Base-by-base conservation (phyloP, 2,329 filamentous ascomycete genomes). In the Corynespora cassiicola region DNA sequence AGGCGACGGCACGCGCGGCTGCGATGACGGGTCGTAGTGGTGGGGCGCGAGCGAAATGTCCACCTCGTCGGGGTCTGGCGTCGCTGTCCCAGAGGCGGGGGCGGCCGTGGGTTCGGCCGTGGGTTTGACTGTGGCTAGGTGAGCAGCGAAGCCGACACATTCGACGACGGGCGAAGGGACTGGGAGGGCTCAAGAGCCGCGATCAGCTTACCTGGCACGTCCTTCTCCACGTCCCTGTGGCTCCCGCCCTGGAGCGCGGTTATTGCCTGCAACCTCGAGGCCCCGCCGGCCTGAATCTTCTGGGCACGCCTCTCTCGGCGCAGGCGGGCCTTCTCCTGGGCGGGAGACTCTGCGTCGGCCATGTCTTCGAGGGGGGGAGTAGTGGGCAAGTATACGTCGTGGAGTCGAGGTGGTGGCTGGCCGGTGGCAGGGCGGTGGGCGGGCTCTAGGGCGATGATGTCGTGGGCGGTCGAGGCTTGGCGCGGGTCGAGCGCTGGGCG, bases 1-100 rank as follows among this genome's bases (percentile, higher is more conserved):
- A 4, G 62, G 64, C 54, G 34, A 61, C 6, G 65, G 61, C 2
- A 73, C 58, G 35, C 72, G 69, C 15, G 71, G 54, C 25, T 73
- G 72, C 7, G 70, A 68, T 16, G 72, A 68, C 1, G 84, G 84
- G 21, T 77, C 69, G 68, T 86, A 87, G 68, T 78, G 85, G 69
- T 88, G 86, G 49, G 85, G 71, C n/a, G 86, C 88, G n/a, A n/a
- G n/a, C n/a, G n/a, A n/a, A 52, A 92, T 90, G 64, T 91, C 87
- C 48, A 89, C 79, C 66, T 90, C 88, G 5, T 84, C 86, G 5
- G 87, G 87, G 39, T 76, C 81, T 55, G 69, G 61, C n/a, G 61
- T 62, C n/a, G 57, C 55, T 15, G 58, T 58, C n/a, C 53, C 50
- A 33, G 61, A 53, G n/a, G 45, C 38, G 23, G 48, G 42, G 39